Evolutionary conservation across 2,329 filamentous ascomycete genomes (phyloP).

Genomic region (Hansfordia pulvinata): DNA sequence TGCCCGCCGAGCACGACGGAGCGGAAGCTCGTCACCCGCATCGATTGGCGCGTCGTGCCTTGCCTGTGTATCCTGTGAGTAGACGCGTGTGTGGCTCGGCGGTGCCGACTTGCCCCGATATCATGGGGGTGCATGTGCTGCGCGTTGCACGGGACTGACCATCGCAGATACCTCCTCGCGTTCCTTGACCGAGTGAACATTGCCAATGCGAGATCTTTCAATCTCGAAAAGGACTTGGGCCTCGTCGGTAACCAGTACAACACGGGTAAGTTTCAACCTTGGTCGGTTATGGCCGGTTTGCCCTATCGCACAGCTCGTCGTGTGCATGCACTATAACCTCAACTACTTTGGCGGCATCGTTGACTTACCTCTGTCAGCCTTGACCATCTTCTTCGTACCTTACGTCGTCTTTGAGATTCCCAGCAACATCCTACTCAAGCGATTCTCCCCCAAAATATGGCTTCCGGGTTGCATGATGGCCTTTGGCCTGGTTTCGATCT

Average conservation of each 20-base stretch:
- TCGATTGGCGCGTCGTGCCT: conserved; percentile 60
- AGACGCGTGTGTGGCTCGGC: conserved; percentile 26
- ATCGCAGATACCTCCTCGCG: conserved; percentile 19
- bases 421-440: conserved; percentile 59
- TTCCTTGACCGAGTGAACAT: conserved; percentile 58
- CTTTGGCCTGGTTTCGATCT: conserved; percentile 63
- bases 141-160: conserved; percentile 1
- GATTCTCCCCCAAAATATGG: conserved; percentile 26
- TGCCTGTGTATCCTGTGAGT: conserved; percentile 59
- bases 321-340: too few relatives aligned
- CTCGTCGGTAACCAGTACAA: conserved; percentile 53
- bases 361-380: conserved; percentile 18
- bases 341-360: too few relatives aligned
- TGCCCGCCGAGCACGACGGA: conserved; percentile 47
- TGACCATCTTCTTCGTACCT: conserved; percentile 73
- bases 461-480: conserved; percentile 71
- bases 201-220: conserved; percentile 60
- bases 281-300: not conserved
- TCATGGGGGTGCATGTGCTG: conserved; percentile 2
- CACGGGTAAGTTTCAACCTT: conserved; percentile 27
- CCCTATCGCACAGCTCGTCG: conserved; percentile 5
- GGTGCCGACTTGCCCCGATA: conserved; percentile 1
- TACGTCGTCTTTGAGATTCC: conserved; percentile 63
- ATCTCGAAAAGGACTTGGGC: conserved; percentile 46
- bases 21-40: conserved; percentile 50